Base-by-base conservation (phyloP, 2,329 filamentous ascomycete species). In the Lecanicillium sp. region DNA sequence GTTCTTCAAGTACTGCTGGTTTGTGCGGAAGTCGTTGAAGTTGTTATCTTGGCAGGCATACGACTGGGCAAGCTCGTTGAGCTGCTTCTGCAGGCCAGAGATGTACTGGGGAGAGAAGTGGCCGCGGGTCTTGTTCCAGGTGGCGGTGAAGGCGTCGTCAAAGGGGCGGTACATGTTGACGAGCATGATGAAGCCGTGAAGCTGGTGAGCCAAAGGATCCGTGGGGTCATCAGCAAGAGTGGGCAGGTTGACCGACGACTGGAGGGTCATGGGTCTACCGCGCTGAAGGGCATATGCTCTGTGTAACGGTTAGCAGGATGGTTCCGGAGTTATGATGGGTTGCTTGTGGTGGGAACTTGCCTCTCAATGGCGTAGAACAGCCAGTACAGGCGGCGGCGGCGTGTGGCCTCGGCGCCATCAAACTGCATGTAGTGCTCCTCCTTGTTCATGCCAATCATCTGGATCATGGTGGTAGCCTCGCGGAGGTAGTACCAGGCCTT, bases 401-500 rank as follows among this genome's bases (percentile, higher is more conserved):
- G 72, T 17, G 79, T 72, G 2, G 74, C 71, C 42, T 87, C 82
- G 14, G 74, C 58, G 4, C 63, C 60, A 46, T 77, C 74, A 48
- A 74, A 73, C 39, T 74, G 69, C 31, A 69, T 49, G 53, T 86
- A 87, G 8, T 71, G 65, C 17, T 77, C 72, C 50, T 82, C 79
- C 55, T 76, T 76, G 51, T 72, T 68, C 73, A 82, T 74, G 38
- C 69, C 69, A 19, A 67, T 58, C 49, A 81, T 72, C 49, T 78
- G 71, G 19, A 74, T 69, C 58, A 90, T 68, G 5, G 84, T 88
- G 2, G 79, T 81, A 5, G 83, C 82, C 59, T 92, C 85, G 18
- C 84, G 78, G 9, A 90, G 65, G 55, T 87, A 79, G 53, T 80
- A 88, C 84, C 85, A 90, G 2, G 84, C 84, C 56, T 80, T 79